Evolutionary conservation across 140 eudicot species (phyloP).

Genomic region (Flaveria floridana): DNA sequence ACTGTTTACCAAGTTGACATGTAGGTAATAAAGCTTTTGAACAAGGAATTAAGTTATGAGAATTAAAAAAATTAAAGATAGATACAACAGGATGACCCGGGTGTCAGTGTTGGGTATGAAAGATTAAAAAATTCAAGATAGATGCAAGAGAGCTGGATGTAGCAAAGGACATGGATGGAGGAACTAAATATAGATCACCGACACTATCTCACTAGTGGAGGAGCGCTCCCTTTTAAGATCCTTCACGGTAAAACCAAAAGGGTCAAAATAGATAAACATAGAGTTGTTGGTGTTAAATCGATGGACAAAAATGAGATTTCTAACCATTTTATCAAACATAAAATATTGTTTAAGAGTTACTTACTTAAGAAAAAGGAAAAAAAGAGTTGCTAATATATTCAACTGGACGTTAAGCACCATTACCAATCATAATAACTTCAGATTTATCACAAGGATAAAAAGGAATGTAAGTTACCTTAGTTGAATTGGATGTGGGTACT

Average conservation of each 20-base stretch:
- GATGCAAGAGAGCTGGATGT: not conserved
- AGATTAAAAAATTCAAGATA: too few species aligned
- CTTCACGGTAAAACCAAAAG: not conserved
- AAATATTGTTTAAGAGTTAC: not conserved
- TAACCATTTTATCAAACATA: not conserved
- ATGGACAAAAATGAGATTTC: not conserved
- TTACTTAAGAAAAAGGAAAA: not conserved
- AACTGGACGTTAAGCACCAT: not conserved
- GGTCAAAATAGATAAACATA: not conserved
- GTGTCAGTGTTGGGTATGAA: not conserved
- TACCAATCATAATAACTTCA: not conserved
- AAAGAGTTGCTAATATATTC: not conserved
- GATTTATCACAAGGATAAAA: not conserved
- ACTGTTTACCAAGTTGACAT: slow-evolving; percentile 4
- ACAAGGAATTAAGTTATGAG: too few species aligned
- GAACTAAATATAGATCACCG: not conserved
- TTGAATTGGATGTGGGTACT: not conserved
- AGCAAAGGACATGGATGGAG: not conserved
- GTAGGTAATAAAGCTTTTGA: not conserved
- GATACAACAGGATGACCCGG: not conserved
- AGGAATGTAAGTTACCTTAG: not conserved
- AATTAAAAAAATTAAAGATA: not conserved
- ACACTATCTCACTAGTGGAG: not conserved
- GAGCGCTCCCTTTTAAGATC: not conserved
- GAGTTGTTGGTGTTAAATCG: not conserved